Base-by-base conservation (phyloP, 1,139 yeast genomes). In the Hyphopichia pseudoburtonii region DNA sequence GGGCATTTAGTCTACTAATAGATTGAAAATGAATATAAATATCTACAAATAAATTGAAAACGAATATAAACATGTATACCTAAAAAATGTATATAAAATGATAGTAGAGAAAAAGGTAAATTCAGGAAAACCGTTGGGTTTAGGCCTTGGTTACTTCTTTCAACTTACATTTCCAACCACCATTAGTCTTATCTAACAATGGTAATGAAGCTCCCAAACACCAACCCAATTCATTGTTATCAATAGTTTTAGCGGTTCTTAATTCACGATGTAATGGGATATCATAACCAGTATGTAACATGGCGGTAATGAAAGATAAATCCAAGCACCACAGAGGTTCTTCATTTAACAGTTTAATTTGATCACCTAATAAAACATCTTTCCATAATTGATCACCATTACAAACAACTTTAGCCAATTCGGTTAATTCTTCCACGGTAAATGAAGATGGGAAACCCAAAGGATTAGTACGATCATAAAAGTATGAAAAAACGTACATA, bases 181-280 rank as follows among this genome's bases (percentile, higher is more conserved):
- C 67, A 32, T 64, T 62, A 28, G 62, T 60, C 45, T 73, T 69
- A 46, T 86, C 92, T 49, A 92, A 71, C 48, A 92, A 70, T 3
- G 97, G 97, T 53, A 92, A 73, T 1, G 97, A 87, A 2, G 98
- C 98, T 48, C 99, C 99, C 44, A 92, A 73, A 67, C 98, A 92
- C 99, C 99, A 92, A 25, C 97, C 98, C 37, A 92, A 73, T 64
- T 92, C 98, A 54, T 87, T 89, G 54, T 82, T 80, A 42, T 81
- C 85, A 48, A 92, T 88, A 56, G 80, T 88, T 67, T 87, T 80
- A 7, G 97, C 97, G 6, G 97, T 92, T 60, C 78, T 85, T 51
- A 92, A 79, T 62, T 90, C 97, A 60, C 98, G 82, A 51, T 75
- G 73, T 41, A 86, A 75, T 43, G 97, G 97, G 50, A 92, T 88